Evolutionary conservation across 2,329 filamentous ascomycete genomes (phyloP).

Genomic region (Cladobotryum mycophilum): DNA sequence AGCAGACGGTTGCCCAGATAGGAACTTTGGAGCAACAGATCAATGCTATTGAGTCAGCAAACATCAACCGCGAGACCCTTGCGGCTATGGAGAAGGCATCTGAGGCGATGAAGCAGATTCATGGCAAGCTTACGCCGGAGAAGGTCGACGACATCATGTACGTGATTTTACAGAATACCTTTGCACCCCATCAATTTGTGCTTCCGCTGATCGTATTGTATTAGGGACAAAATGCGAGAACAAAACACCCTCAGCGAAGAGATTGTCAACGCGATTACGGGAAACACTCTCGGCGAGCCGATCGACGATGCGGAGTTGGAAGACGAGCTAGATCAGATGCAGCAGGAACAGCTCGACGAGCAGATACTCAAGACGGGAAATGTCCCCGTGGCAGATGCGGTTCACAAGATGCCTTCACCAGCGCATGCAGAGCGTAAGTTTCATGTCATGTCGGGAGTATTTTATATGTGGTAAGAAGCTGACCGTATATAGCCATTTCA

Average conservation of each 20-base stretch:
- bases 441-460: not conserved
- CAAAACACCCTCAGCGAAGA: conserved; percentile 92
- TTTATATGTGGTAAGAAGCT: not conserved
- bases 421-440: conserved; percentile 70
- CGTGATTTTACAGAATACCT: conserved; percentile 30
- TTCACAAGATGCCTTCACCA: conserved; percentile 70
- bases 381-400: conserved; percentile 72
- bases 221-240: conserved; percentile 82
- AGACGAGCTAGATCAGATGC: conserved; percentile 74
- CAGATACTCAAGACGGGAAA: conserved; percentile 86
- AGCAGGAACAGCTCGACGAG: conserved; percentile 89
- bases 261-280: conserved; percentile 80
- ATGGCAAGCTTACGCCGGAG: conserved; percentile 83
- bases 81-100: conserved; percentile 89
- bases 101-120: conserved; percentile 87
- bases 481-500: conserved; percentile 23
- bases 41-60: conserved; percentile 93
- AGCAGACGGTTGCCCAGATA: conserved; percentile 86
- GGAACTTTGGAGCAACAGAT: conserved; percentile 91
- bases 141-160: conserved; percentile 96
- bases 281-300: conserved; percentile 56
- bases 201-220: conserved; percentile 24
- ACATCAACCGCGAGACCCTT: conserved; percentile 96
- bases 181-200: not conserved
- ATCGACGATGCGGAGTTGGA: conserved; percentile 85